These are phyloP conservation scores for Trichoderma asperelloides DNA, from an alignment of 495 filamentous ascomycete genomes.

Conservation along the genomic window DNA sequence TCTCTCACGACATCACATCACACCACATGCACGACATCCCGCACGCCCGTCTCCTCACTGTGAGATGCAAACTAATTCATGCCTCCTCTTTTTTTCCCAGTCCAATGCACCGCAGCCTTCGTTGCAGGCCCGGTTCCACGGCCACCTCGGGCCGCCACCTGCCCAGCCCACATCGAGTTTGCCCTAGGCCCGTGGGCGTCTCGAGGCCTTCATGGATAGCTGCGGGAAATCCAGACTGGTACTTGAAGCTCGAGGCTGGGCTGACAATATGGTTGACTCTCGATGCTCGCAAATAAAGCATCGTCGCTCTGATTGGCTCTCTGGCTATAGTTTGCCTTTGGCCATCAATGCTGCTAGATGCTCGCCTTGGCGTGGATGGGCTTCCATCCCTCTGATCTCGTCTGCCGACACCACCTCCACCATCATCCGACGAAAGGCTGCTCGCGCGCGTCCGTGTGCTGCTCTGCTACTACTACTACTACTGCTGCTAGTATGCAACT, in stretches of 20 bases:
- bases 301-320: not conserved
- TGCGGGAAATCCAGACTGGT: not conserved
- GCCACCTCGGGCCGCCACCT: conserved; percentile 5
- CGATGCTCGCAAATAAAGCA: not conserved
- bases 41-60: not conserved
- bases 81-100: not conserved
- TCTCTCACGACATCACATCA: not conserved
- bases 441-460: not conserved
- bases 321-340: not conserved
- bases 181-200: not conserved
- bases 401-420: not conserved
- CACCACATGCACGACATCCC: conserved; percentile 8
- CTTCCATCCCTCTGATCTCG: not conserved
- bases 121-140: conserved; percentile 4
- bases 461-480: not conserved
- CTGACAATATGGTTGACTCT: not conserved
- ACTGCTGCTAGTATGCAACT: not conserved
- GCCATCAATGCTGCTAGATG: not conserved
- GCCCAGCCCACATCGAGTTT: not conserved
- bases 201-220: not conserved
- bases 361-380: not conserved
- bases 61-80: conserved; percentile 1
- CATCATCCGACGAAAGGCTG: conserved; percentile 3
- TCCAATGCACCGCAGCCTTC: not conserved
- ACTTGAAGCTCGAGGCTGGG: not conserved